Evolutionary conservation across 768 basidiomycete genomes (phyloP).

Genomic region (Candolleomyces aberdarensis): DNA sequence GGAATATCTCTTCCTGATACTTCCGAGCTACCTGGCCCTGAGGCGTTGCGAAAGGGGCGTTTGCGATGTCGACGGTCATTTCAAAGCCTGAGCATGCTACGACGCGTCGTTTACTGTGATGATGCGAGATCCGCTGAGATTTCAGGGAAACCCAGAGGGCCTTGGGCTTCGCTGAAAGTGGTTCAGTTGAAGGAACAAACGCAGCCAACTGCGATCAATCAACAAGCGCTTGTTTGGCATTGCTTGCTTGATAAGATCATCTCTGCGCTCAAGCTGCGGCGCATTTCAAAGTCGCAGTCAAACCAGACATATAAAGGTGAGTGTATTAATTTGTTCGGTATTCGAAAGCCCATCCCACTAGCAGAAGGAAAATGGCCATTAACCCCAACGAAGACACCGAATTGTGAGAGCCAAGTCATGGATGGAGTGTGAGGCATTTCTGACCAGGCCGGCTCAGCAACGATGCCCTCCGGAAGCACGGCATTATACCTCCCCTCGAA

Average conservation of each 20-base stretch:
- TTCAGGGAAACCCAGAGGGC: not conserved
- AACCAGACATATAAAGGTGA: not conserved
- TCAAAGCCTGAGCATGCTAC: not conserved
- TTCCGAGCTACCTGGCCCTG: conserved; percentile 33
- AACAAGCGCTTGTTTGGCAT: not conserved
- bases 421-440: not conserved
- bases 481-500: conserved; percentile 79
- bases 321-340: too few species aligned
- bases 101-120: not conserved
- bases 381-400: conserved; percentile 94
- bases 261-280: too few species aligned
- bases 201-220: not conserved
- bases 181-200: not conserved
- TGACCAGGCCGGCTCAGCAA: conserved; percentile 54
- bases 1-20: conserved; percentile 74
- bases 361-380: conserved; percentile 45
- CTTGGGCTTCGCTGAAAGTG: not conserved
- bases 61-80: not conserved
- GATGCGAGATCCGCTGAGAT: not conserved
- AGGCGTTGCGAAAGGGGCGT: not conserved
- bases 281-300: too few species aligned
- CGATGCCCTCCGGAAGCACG: conserved; percentile 89
- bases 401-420: conserved; percentile 59
- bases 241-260: too few species aligned
- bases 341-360: not conserved